Base-by-base conservation (phyloP, 306 rosid genomes). In the Prunus padus region DNA sequence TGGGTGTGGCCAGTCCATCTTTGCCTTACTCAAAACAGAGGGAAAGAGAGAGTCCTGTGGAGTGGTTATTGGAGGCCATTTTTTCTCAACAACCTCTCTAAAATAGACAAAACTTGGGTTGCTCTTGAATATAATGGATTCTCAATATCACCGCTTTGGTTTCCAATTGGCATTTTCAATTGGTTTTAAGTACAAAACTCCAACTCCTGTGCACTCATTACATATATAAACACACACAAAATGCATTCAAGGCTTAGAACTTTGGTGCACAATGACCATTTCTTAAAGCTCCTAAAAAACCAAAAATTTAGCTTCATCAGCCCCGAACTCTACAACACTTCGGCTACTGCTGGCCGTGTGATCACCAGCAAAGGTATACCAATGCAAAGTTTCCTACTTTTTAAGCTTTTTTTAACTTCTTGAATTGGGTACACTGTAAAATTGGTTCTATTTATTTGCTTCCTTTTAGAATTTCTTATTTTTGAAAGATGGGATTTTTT, bases 311-410 rank as follows among this genome's bases (percentile, higher is more conserved):
- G 25, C 3, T 54, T 54, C 59, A 8, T 54, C 59, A 54, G 59
- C 20, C 59, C 25, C 4, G 5, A 54, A n/a, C 60, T 57, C 30
- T 57, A 57, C 63, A 23, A 30, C 71, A 69, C 75, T 69, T 78
- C 83, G 67, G 45, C 77, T 18, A 64, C 70, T 15, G 78, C 86
- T 63, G 80, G 78, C 63, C 78, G 56, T 56, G 77, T 55, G 37
- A 82, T 82, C 47, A 26, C 44, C 40, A 74, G 86, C 80, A 82
- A 56, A 64, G 86, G 83, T 78, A 67, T 46, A 46, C 18, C 42
- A 20, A 18, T 16, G 4, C 18, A 3, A 40, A n/a, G 12, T 57
- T 5, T 74, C 46, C 9, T 2, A 16, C 22, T 47, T 65, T 65
- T 18, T 10, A 11, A 22, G 9, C 65, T 26, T 0, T 3, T 59